Evolutionary conservation across 73 alveolate genomes (phyloP).

Genomic region (Strombidium stylifer): DNA sequence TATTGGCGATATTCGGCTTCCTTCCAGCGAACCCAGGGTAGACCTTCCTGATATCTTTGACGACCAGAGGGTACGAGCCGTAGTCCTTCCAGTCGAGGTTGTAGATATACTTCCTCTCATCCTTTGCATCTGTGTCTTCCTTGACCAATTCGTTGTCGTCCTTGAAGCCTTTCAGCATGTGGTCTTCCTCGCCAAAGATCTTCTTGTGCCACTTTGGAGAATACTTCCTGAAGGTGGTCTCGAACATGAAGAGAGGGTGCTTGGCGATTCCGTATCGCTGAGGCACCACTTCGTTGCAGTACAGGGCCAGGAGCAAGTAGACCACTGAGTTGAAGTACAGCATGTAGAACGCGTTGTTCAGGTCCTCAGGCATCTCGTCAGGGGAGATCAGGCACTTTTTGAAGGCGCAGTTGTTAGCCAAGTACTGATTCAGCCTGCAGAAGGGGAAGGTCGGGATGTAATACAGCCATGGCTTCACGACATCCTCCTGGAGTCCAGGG

Average conservation of each 20-base stretch:
- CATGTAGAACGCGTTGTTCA: constrained; percentile 65
- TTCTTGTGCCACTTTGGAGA: constrained; percentile 2
- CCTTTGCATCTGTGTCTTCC: constrained; percentile 79
- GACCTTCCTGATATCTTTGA: constrained; percentile 60
- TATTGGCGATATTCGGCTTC: constrained; percentile 79
- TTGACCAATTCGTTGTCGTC: background rate
- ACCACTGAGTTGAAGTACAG: constrained; percentile 71
- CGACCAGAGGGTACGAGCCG: constrained; percentile 72
- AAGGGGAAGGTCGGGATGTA: constrained; percentile 68
- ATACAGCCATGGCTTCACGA: constrained; percentile 55
- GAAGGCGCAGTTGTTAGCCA: constrained; percentile 87
- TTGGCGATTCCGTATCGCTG: constrained; percentile 92
- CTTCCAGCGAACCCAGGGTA: constrained; percentile 72
- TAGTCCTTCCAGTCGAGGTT: constrained; percentile 44
- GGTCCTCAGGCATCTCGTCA: constrained; percentile 68
- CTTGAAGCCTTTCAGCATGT: constrained; percentile 12
- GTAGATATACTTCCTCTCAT: constrained; percentile 71
- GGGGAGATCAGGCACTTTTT: constrained; percentile 71
- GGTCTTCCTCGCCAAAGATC: constrained; percentile 12
- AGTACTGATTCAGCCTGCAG: constrained; percentile 80
- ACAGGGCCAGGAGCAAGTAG: constrained; percentile 81
- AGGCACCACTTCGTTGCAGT: constrained; percentile 90
- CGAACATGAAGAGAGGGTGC: constrained; percentile 9
- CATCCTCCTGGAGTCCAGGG: constrained; percentile 84
- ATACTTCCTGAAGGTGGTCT: too few species aligned